Evolutionary conservation across 257 asterid species (phyloP).

Genomic region (Forsythia suspensa): DNA sequence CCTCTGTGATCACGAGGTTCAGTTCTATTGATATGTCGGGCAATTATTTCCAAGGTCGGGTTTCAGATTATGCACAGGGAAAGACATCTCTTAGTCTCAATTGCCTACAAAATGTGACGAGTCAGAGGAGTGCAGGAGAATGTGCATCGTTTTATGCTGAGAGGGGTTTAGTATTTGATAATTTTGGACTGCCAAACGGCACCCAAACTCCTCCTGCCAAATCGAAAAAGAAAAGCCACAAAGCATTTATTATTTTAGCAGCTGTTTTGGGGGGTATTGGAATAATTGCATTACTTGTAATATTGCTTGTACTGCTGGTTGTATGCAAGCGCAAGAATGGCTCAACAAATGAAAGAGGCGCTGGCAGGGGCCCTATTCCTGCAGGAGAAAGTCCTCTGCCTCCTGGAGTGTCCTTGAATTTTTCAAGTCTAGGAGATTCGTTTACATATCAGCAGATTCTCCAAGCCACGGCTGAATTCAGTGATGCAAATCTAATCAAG

Average conservation of each 20-base stretch:
- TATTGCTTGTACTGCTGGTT: conserved; percentile 37
- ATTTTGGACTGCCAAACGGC: conserved; percentile 64
- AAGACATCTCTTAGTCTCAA: conserved; percentile 40
- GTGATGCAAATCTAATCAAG: conserved; percentile 40
- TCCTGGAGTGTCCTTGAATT: conserved; percentile 49
- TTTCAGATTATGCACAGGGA: conserved; percentile 58
- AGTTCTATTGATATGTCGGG: background rate
- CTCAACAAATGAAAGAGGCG: conserved; percentile 53
- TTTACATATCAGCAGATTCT: conserved; percentile 51
- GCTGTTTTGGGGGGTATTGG: conserved; percentile 79
- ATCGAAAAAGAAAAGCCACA: conserved; percentile 41
- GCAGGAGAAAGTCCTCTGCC: conserved; percentile 42
- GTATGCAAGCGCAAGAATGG: conserved; percentile 60
- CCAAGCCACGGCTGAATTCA: conserved; percentile 46
- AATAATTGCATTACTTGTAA: conserved; percentile 39
- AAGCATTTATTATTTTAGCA: conserved; percentile 55
- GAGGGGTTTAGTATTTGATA: conserved; percentile 72
- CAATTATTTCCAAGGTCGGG: conserved; percentile 57
- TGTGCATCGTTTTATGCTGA: conserved; percentile 71
- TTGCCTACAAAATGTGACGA: conserved; percentile 61
- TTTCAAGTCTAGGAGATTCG: conserved; percentile 67
- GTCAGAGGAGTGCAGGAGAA: conserved; percentile 60
- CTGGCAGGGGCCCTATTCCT: conserved; percentile 64
- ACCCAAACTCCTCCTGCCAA: conserved; percentile 45
- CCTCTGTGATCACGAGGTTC: conserved; percentile 42